These are phyloP conservation scores for Kregervanrija delftensis DNA, from an alignment of 805 yeast genomes.

Conservation along the genomic window DNA sequence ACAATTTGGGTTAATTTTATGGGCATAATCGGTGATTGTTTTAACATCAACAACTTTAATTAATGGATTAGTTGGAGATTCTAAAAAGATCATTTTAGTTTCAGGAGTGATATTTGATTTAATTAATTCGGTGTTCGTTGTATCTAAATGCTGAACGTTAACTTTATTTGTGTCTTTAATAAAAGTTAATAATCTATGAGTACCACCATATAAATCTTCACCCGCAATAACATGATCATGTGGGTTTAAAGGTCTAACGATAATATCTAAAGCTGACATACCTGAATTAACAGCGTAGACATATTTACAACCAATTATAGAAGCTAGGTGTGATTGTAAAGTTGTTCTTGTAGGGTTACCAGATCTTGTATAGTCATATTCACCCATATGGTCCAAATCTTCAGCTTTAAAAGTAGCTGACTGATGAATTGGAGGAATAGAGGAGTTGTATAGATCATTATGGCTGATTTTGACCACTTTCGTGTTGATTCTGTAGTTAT, in stretches of 20 bases:
- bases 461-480: constrained; percentile 58
- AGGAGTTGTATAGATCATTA: constrained; percentile 67
- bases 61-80: constrained; percentile 90
- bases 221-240: constrained; percentile 94
- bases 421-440: constrained; percentile 85
- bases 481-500: constrained; percentile 33
- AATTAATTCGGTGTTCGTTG: constrained; percentile 63
- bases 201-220: constrained; percentile 91
- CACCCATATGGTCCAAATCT: constrained; percentile 67
- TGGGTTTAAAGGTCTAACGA: constrained; percentile 67
- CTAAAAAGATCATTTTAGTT: constrained; percentile 78
- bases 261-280: constrained; percentile 81
- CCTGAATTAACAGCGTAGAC: constrained; percentile 85
- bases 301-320: constrained; percentile 69
- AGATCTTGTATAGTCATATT: constrained; percentile 80
- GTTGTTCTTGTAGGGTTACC: constrained; percentile 91
- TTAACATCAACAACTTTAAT: constrained; percentile 81
- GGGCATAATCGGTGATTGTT: constrained; percentile 59
- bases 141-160: constrained; percentile 70
- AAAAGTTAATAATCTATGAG: constrained; percentile 76
- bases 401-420: constrained; percentile 91
- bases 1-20: constrained; percentile 57
- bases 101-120: constrained; percentile 44
- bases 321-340: constrained; percentile 69
- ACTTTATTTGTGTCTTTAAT: constrained; percentile 57